Evolutionary conservation across 495 filamentous ascomycete species (phyloP).

Genomic region (Hamigera avellanea): DNA sequence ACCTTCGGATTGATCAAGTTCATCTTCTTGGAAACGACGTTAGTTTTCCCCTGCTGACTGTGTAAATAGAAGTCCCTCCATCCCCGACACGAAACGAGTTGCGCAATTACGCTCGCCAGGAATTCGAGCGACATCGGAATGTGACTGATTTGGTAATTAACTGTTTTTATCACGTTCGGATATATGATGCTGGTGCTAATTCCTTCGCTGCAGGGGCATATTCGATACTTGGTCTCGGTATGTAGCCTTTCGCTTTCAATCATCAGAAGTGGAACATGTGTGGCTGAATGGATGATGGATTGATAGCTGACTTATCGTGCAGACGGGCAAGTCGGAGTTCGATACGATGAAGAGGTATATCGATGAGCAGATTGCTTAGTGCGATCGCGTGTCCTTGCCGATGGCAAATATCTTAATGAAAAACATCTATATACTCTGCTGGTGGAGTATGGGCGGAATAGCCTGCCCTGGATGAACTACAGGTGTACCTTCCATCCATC

Average conservation of each 20-base stretch:
- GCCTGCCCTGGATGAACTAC: too few species aligned
- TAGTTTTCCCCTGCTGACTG: not conserved
- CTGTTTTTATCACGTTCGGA: not conserved
- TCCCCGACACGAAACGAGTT: conserved; percentile 51
- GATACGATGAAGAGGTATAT: conserved; percentile 47
- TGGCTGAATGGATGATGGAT: not conserved
- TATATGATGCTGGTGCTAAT: conserved; percentile 7
- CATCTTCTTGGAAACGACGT: too few species aligned
- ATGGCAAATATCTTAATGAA: too few species aligned
- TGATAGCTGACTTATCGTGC: conserved; percentile 5
- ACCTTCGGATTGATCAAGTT: too few species aligned
- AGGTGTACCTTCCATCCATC: too few species aligned
- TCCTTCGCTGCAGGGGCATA: conserved; percentile 29
- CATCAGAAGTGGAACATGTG: too few species aligned
- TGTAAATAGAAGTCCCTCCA: conserved; percentile 23
- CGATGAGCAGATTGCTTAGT: conserved; percentile 28
- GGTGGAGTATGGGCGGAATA: too few species aligned
- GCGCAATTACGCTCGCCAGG: conserved; percentile 55
- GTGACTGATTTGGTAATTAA: conserved; percentile 60
- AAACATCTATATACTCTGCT: too few species aligned
- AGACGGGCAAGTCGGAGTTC: conserved; percentile 50
- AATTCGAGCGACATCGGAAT: conserved; percentile 61
- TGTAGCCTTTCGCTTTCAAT: not conserved
- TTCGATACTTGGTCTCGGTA: conserved; percentile 49
- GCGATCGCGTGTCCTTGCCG: not conserved